Evolutionary conservation across 768 basidiomycete genomes (phyloP), one percentile per base, ranked within the genome.

Genomic region (Tephrocybe sp.): DNA sequence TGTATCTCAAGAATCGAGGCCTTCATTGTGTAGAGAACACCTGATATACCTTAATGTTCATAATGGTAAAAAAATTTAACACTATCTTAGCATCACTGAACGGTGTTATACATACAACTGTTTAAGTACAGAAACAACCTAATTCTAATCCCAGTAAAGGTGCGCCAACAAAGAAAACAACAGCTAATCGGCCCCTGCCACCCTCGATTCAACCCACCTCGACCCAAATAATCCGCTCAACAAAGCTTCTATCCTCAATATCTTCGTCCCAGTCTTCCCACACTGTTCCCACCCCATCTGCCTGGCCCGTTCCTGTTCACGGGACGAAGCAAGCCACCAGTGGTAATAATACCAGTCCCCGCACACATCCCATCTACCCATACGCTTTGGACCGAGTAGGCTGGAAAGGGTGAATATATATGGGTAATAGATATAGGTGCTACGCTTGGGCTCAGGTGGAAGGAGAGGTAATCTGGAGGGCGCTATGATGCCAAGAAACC

Each of bases 271-370:
- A 22, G 13, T 14, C 22, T n/a, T 23, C 33, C 22, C 23, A 39
- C 53, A 51, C 20, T 52, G 13, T 33, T n/a, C 17, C 44, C 48
- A 48, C 17, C 51, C 56, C 59, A 60, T 60, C 32, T 60, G 22
- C 4, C 44, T 17, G 20, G 57, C 59, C 58, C 60, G 62, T 19
- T 23, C 44, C 13, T 45, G 56, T 17, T 63, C 66, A 7, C 26
- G 35, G 0, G 56, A 52, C 7, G 59, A 53, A 1, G 76, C 72
- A 3, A 80, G 59, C 64, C 68, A 82, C 60, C 72, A 83, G 47
- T 78, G 72, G 53, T 79, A 80, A 51, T 80, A 80, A 40, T 66
- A 77, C 75, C 76, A 76, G 9, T 68, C 64, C 58, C 75, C 72
- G 45, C 79, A 80, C 13, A 60, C 14, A 1, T 39, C 32, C 4